Evolutionary conservation across 1,284 basidiomycete species (phyloP).

Genomic region (Cryptococcus hybrid): DNA sequence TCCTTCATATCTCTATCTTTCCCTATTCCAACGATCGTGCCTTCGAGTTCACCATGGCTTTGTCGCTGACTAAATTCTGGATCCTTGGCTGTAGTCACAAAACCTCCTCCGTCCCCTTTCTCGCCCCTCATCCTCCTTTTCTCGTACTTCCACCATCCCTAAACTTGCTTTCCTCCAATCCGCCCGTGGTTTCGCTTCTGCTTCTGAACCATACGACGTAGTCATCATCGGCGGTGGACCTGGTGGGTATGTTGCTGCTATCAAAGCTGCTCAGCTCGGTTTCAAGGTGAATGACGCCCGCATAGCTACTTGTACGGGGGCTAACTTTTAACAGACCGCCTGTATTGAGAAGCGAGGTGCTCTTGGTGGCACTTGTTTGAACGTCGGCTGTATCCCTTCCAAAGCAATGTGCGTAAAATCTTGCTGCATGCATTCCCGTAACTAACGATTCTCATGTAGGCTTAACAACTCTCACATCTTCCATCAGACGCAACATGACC

Average conservation of each 20-base stretch:
- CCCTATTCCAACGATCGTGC: too few species aligned
- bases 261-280: conserved; percentile 96
- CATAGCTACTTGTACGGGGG: conserved; percentile 1
- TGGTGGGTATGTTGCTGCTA: conserved; percentile 96
- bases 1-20: too few species aligned
- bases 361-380: conserved; percentile 95
- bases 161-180: conserved; percentile 23
- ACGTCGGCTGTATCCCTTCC: conserved; percentile 97
- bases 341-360: conserved; percentile 96
- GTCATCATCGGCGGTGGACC: conserved; percentile 93
- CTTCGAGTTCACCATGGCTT: too few species aligned
- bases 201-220: conserved; percentile 70
- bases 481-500: conserved; percentile 89
- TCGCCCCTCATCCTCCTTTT: conserved; percentile 22
- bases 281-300: conserved; percentile 61
- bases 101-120: too few species aligned
- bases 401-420: conserved; percentile 72
- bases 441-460: conserved; percentile 35
- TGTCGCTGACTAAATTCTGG: too few species aligned
- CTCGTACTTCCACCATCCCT: conserved; percentile 35
- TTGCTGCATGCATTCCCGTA: neutral
- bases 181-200: conserved; percentile 47
- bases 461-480: conserved; percentile 98
- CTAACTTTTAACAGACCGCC: conserved; percentile 64
- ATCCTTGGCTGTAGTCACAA: too few species aligned